Evolutionary conservation across 2,329 filamentous ascomycete species (phyloP), one percentile per base, ranked within the genome.

Genomic region (Lecanoromycetidae sp.): DNA sequence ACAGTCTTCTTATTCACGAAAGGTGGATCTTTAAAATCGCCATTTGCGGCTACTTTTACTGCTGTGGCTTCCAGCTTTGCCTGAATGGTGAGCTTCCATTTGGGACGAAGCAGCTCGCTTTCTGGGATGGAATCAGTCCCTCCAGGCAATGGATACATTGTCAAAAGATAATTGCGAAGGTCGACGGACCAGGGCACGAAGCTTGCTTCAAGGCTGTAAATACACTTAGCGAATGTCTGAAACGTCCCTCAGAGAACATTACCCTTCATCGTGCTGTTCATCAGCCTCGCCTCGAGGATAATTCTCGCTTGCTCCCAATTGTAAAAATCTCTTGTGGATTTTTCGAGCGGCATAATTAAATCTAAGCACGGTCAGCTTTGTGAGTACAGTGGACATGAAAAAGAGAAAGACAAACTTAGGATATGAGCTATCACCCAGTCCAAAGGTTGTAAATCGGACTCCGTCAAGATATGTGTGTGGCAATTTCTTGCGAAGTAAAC

Each of bases 311-410:
- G 86, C 91, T 1, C 90, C 90, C 0, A 98, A 75, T 61, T 94
- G 87, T 30, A 81, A 63, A 27, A 98, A 70, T 13, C 91, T 79
- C 57, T 87, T 90, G 57, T 87, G 79, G 37, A 98, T 71, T 65
- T 95, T 94, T 41, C 87, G 77, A 37, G 84, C 84, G 15, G 90
- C 87, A 78, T 86, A 94, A 66, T 98, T 98, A 65, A 87, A 94
- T 58, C 84, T 90, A 51, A 12, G 19, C 7, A 22, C 22, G 30
- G 26, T 57, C 50, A 57, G 48, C 46, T 17, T 20, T 43, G 44
- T 12, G 22, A 25, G 9, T 36, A 19, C 20, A 44, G 22, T 15
- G 9, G 23, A 25, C 15, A 10, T 3, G 12, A 33, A 23, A 20
- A 12, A 5, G 12, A 29, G n/a, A 17, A 30, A 9, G 7, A n/a